phyloP scores from a whole-genome alignment of 2,329 filamentous ascomycete species.

The Rutstroemia sp. region DNA sequence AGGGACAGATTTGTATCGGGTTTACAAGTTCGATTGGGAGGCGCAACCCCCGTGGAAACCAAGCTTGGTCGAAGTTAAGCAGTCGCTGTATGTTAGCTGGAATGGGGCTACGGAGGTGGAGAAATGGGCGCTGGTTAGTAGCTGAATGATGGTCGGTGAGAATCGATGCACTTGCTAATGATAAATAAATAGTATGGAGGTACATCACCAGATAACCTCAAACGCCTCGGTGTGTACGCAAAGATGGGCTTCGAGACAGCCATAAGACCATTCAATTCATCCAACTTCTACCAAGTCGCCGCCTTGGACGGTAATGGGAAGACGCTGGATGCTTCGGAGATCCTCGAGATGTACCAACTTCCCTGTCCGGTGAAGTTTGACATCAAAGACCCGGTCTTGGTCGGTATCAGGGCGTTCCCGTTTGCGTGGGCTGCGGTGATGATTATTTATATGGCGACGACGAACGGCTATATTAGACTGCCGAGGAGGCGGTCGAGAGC shows the following conservation, averaged over 20 bases:
- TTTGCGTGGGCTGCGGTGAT: not conserved
- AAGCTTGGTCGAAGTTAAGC: conserved; percentile 16
- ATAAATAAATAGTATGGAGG: not conserved
- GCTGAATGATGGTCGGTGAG: not conserved
- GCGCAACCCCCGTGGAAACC: conserved; percentile 24
- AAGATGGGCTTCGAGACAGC: not conserved
- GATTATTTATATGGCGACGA: not conserved
- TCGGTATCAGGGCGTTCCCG: not conserved
- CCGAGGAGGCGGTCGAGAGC: not conserved
- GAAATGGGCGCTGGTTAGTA: conserved; percentile 14
- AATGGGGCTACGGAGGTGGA: conserved; percentile 30
- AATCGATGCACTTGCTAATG: not conserved
- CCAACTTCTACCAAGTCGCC: not conserved
- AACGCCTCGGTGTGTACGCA: not conserved
- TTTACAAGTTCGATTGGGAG: conserved; percentile 24
- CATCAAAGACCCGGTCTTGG: not conserved
- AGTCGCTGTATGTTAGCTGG: conserved; percentile 28
- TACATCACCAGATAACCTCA: not conserved
- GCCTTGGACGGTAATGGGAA: not conserved
- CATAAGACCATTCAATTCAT: not conserved
- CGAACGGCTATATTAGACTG: not conserved
- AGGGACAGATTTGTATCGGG: conserved; percentile 21
- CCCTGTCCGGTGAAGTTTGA: not conserved
- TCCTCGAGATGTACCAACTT: not conserved
- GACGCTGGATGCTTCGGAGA: not conserved